Evolutionary conservation across 1,284 basidiomycete species (phyloP), one percentile per base, ranked within the genome.

Genomic region (Sporisorium reilianum): DNA sequence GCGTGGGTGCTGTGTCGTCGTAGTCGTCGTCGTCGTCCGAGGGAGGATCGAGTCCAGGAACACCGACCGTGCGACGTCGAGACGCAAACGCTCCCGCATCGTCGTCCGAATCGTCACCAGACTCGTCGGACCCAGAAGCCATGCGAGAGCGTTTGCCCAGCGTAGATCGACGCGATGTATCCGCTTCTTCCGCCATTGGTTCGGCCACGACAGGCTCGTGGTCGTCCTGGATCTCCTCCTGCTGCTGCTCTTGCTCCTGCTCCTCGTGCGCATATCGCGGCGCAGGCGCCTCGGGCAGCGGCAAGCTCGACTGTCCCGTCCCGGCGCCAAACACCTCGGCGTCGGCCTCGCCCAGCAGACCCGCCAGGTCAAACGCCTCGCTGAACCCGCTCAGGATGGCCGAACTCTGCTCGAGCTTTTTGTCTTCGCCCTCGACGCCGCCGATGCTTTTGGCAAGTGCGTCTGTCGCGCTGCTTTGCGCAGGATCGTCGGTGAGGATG

Each of bases 331-430:
- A 71, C n/a, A 73, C 64, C 45, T 81, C 78, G 23, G 80, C 82
- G 50, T 84, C 83, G 1, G 83, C 83, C 30, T 81, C 80, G 50
- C 81, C 83, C n/a, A 84, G 58, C 41, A 84, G 56, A 5, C 60
- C 82, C 2, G 72, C 82, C 42, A 84, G 65, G 42, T 84, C 82
- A 50, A 84, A 84, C 20, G 79, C 80, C 49, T 81, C 78, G 36
- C 74, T 71, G 48, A 82, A 82, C 14, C 64, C 57, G 6, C 67
- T 53, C 11, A 82, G 36, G 40, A 84, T 71, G 1, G 64, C 56
- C 2, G 66, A 71, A 16, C 54, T 63, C 48, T 68, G 26, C 22
- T 64, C 66, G 16, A 75, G 44, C 51, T 51, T 64, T 20, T 46
- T 49, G n/a, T 34, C 62, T 14, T 32, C 38, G 1, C 3, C 41